A percentile compares a stretch with the other conserved stretches of the same genome.
phyloP scores from a whole-genome alignment of 352 stramenopile species.

The Globisporangium abappressorium region DNA sequence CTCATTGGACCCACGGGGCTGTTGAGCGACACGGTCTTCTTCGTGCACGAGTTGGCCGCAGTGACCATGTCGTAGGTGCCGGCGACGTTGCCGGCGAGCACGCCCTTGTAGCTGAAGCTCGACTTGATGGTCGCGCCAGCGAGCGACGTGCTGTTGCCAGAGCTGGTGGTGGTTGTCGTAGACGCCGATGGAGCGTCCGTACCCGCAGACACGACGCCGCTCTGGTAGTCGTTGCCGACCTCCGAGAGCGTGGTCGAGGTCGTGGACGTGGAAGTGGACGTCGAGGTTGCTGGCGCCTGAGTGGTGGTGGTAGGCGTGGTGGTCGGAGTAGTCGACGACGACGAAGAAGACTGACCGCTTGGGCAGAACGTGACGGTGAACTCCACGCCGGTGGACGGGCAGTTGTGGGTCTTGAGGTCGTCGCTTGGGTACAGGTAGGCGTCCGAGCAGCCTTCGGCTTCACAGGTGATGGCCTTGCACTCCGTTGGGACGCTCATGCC shows the following conservation, averaged over 20 bases:
- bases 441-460: slow-evolving; percentile 33
- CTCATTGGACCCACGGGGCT: slow-evolving; percentile 45
- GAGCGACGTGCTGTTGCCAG: slow-evolving; percentile 24
- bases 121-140: slow-evolving; percentile 42
- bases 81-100: slow-evolving; percentile 32
- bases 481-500: slow-evolving; percentile 28
- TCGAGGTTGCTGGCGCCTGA: slow-evolving; percentile 3
- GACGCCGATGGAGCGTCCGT: background rate
- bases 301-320: slow-evolving; percentile 15
- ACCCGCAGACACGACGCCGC: slow-evolving; percentile 12
- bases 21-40: slow-evolving; percentile 27
- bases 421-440: slow-evolving; percentile 55
- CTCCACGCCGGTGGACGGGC: slow-evolving; percentile 26
- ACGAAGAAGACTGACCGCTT: slow-evolving; percentile 18
- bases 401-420: slow-evolving; percentile 50
- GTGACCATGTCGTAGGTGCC: slow-evolving; percentile 50
- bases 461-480: slow-evolving; percentile 31
- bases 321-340: slow-evolving; percentile 15
- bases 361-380: slow-evolving; percentile 50
- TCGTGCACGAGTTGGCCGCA: slow-evolving; percentile 29
- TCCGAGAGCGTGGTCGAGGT: slow-evolving; percentile 17
- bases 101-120: slow-evolving; percentile 43
- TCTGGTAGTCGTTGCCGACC: slow-evolving; percentile 19
- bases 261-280: slow-evolving; percentile 5
- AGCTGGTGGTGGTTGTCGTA: background rate